phyloP scores from a whole-genome alignment of 2,329 filamentous ascomycete species.

The Ceratocystis variospora region DNA sequence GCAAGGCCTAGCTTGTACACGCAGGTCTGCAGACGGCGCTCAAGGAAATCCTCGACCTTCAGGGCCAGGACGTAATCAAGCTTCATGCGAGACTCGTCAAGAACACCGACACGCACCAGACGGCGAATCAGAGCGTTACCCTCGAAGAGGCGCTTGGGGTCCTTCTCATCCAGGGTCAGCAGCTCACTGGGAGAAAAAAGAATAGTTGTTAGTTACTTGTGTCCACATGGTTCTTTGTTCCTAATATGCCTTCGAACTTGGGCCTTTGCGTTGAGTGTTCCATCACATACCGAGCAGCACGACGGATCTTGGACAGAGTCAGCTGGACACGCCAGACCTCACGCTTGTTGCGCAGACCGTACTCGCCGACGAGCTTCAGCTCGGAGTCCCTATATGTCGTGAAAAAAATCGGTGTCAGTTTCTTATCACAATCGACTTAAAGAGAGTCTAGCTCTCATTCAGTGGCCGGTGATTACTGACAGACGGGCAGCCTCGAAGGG shows the following conservation, averaged over 20 bases:
- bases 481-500: slow-evolving; percentile 99
- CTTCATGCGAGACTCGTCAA: slow-evolving; percentile 99
- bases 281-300: slow-evolving; percentile 81
- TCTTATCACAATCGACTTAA: slow-evolving; percentile 73
- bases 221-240: background rate
- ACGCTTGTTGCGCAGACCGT: slow-evolving; percentile 99
- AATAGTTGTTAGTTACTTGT: slow-evolving; percentile 11
- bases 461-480: slow-evolving; percentile 96
- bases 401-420: slow-evolving; percentile 45
- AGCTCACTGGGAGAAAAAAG: slow-evolving; percentile 58
- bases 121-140: slow-evolving; percentile 99
- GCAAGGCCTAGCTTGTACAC: slow-evolving; percentile 99
- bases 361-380: slow-evolving; percentile 99
- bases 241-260: background rate
- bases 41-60: slow-evolving; percentile 99
- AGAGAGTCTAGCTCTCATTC: slow-evolving; percentile 93
- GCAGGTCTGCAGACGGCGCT: slow-evolving; percentile 98
- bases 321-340: slow-evolving; percentile 99
- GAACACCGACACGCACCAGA: slow-evolving; percentile 98
- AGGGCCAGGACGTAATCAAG: slow-evolving; percentile 99
- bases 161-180: slow-evolving; percentile 99
- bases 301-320: slow-evolving; percentile 99
- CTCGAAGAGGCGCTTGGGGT: slow-evolving; percentile 99
- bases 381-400: slow-evolving; percentile 72
- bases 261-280: background rate